A percentile compares a stretch with the other conserved stretches of the same genome.
phyloP scores from a whole-genome alignment of 2,329 filamentous ascomycete species.

The Fonsecaea monophora region DNA sequence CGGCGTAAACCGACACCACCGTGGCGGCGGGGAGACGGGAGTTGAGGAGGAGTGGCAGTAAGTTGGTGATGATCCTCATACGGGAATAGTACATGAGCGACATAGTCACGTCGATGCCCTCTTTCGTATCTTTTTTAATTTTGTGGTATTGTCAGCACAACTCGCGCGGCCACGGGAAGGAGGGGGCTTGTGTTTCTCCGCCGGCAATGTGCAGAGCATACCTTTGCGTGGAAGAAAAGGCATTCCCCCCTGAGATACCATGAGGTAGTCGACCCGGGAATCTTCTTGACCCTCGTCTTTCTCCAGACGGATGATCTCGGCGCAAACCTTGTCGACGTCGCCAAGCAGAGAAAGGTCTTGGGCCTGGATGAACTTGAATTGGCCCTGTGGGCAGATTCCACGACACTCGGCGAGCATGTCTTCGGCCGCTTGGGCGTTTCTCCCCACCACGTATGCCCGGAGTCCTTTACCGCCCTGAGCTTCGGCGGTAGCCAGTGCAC shows the following conservation, averaged over 20 bases:
- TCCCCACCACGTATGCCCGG: constrained; percentile 46
- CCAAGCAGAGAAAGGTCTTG: constrained; percentile 44
- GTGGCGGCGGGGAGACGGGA: constrained; percentile 28
- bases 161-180: background rate
- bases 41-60: constrained; percentile 42
- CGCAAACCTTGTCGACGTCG: constrained; percentile 47
- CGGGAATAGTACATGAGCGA: constrained; percentile 46
- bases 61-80: constrained; percentile 42
- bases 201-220: constrained; percentile 6
- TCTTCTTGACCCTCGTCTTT: constrained; percentile 5
- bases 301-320: constrained; percentile 43
- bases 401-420: constrained; percentile 42
- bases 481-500: constrained; percentile 23
- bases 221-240: constrained; percentile 39
- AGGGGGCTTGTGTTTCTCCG: too few species aligned
- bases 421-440: constrained; percentile 41
- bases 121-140: constrained; percentile 41
- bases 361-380: constrained; percentile 46
- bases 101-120: constrained; percentile 43
- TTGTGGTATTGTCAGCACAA: constrained; percentile 1
- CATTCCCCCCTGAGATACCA: constrained; percentile 44
- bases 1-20: constrained; percentile 47
- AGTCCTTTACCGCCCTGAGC: constrained; percentile 36
- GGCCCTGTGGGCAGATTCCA: constrained; percentile 42
- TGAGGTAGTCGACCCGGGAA: constrained; percentile 46